These are phyloP conservation scores for Pichia terricola DNA, from an alignment of 1,139 yeast species.

Conservation along the genomic window DNA sequence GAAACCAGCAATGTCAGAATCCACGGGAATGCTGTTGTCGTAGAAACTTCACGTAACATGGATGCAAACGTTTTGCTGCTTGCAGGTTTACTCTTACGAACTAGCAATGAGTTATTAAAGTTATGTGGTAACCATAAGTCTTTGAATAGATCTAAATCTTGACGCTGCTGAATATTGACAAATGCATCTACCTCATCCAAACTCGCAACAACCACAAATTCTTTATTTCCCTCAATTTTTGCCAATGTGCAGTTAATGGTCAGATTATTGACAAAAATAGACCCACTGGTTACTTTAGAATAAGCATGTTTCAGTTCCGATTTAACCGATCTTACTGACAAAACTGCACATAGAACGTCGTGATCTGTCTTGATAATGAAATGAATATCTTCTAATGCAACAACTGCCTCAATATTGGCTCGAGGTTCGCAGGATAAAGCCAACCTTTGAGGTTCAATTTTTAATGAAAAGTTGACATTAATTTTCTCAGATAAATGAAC, in stretches of 20 bases:
- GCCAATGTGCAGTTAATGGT: slow-evolving; percentile 33
- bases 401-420: slow-evolving; percentile 83
- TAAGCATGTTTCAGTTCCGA: slow-evolving; percentile 83
- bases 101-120: slow-evolving; percentile 12
- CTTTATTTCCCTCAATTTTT: slow-evolving; percentile 27
- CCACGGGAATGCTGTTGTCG: slow-evolving; percentile 70
- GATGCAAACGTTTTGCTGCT: slow-evolving; percentile 37
- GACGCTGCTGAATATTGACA: slow-evolving; percentile 74
- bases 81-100: slow-evolving; percentile 3
- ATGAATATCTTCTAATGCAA: slow-evolving; percentile 58
- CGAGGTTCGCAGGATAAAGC: slow-evolving; percentile 85
- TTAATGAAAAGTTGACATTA: slow-evolving; percentile 55
- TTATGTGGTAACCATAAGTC: slow-evolving; percentile 71
- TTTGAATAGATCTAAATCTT: slow-evolving; percentile 71
- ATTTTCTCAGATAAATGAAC: slow-evolving; percentile 25
- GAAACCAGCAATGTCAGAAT: slow-evolving; percentile 48
- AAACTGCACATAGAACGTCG: slow-evolving; percentile 32
- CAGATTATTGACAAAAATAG: slow-evolving; percentile 46
- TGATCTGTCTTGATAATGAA: slow-evolving; percentile 50
- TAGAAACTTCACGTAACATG: slow-evolving; percentile 50
- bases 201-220: slow-evolving; percentile 41
- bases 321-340: slow-evolving; percentile 42
- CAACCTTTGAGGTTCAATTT: slow-evolving; percentile 63
- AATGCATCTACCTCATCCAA: slow-evolving; percentile 52
- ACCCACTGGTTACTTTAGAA: slow-evolving; percentile 82